phyloP scores from a whole-genome alignment of 768 basidiomycete species.

The Suillus bovinus region DNA sequence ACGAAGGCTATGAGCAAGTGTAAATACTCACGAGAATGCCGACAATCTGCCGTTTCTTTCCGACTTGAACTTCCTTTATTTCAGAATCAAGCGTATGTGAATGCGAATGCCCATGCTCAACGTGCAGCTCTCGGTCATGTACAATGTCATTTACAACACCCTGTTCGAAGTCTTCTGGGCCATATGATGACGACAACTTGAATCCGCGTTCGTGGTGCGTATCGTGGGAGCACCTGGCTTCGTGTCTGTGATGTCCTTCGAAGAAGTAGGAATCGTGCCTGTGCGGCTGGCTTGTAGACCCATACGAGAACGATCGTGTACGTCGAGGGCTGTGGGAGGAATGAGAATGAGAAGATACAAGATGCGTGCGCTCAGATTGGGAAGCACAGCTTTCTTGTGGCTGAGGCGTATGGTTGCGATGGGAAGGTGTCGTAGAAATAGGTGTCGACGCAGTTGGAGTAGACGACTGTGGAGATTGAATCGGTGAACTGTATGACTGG shows the following conservation, averaged over 20 bases:
- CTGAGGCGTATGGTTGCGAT: slow-evolving; percentile 1
- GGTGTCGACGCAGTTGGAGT: slow-evolving; percentile 24
- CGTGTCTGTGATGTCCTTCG: slow-evolving; percentile 38
- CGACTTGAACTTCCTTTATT: slow-evolving; percentile 37
- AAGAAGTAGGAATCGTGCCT: slow-evolving; percentile 22
- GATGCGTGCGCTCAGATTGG: slow-evolving; percentile 20
- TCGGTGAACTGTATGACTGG: slow-evolving; percentile 59
- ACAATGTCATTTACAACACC: neutral
- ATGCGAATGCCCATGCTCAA: slow-evolving; percentile 16
- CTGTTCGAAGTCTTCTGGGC: slow-evolving; percentile 14
- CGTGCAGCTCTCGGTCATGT: slow-evolving; percentile 1
- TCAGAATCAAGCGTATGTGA: slow-evolving; percentile 12
- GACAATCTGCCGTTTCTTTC: slow-evolving; percentile 65
- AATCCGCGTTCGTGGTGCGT: slow-evolving; percentile 30
- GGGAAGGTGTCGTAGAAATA: neutral
- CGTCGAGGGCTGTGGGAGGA: slow-evolving; percentile 1
- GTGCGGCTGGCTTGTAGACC: slow-evolving; percentile 13
- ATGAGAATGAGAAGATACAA: slow-evolving; percentile 17
- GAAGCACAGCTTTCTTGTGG: neutral
- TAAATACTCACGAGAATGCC: slow-evolving; percentile 60
- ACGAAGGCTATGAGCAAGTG: neutral
- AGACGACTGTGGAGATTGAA: slow-evolving; percentile 39
- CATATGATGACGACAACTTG: slow-evolving; percentile 24
- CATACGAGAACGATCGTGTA: slow-evolving; percentile 19
- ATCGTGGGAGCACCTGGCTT: slow-evolving; percentile 26